phyloP scores from a whole-genome alignment of 2,329 filamentous ascomycete genomes.

The Aureobasidium sp. region DNA sequence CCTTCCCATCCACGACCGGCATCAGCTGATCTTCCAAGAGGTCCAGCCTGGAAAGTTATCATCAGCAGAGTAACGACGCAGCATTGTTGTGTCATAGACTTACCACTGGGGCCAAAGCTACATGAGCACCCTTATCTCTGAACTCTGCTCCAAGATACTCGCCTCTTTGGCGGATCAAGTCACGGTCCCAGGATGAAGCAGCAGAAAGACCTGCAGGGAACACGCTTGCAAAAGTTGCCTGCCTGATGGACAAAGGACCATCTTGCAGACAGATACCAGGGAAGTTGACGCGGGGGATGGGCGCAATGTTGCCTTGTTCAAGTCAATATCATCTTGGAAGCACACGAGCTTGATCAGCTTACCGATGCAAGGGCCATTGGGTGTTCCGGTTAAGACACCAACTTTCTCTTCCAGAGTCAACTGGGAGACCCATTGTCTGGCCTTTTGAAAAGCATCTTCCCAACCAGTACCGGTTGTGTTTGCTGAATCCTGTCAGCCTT shows the following conservation, averaged over 20 bases:
- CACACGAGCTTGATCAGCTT: slow-evolving; percentile 47
- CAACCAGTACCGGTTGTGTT: slow-evolving; percentile 22
- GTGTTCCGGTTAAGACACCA: slow-evolving; percentile 26
- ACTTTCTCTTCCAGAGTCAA: slow-evolving; percentile 30
- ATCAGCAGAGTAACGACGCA: no score
- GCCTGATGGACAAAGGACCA: slow-evolving; percentile 61
- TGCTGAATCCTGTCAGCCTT: slow-evolving; percentile 11
- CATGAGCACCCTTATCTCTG: slow-evolving; percentile 26
- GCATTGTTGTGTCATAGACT: neutral
- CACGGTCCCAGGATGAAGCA: slow-evolving; percentile 46
- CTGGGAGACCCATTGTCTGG: slow-evolving; percentile 25
- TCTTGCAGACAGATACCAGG: slow-evolving; percentile 67
- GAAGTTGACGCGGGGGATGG: slow-evolving; percentile 63
- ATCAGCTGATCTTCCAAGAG: slow-evolving; percentile 63
- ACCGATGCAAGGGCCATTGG: slow-evolving; percentile 52
- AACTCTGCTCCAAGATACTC: slow-evolving; percentile 44
- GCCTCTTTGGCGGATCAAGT: slow-evolving; percentile 45
- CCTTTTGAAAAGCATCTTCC: slow-evolving; percentile 26
- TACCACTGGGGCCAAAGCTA: slow-evolving; percentile 39
- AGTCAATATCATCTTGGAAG: neutral
- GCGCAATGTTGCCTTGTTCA: slow-evolving; percentile 59
- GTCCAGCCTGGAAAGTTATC: slow-evolving; percentile 49
- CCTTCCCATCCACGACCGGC: slow-evolving; percentile 74
- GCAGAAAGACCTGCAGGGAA: slow-evolving; percentile 67
- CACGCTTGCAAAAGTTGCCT: slow-evolving; percentile 64